Base-by-base conservation (phyloP, 208 protist genomes). In the Porcisia hertigi region DNA sequence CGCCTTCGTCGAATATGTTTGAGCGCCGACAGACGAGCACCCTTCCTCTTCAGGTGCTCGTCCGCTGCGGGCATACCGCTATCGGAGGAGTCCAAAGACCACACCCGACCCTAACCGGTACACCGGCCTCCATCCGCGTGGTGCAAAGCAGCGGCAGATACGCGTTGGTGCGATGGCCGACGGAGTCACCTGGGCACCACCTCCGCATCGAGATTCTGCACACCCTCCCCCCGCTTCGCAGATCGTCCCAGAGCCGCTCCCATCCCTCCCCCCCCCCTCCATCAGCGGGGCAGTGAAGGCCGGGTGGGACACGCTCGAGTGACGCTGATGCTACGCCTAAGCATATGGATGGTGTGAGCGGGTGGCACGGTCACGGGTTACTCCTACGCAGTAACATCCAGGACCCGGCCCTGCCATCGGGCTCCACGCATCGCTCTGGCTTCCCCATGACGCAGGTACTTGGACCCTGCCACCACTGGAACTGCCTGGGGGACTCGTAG, bases 91-190 rank as follows among this genome's bases (percentile, higher is more conserved):
- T 49, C 45, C 9, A 3, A 49, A 12, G 7, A 49, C 7, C 45
- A 49, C 45, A 49, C 45, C 45, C 45, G 45, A 49, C 9, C 9
- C 45, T 9, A 9, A 57, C 23, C 12, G 43, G 45, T 49, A 49
- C 45, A 49, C 45, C 7, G 7, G 45, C 45, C 9, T 49, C 45
- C 45, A 70, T 11, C n/a, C 47, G 25, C 47, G 43, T 55, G 45
- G 45, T 49, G 65, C 25, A 70, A 8, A 30, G 47, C 3, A 70
- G 47, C 65, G 30, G 30, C 65, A 70, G 30, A 70, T 30, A 70
- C 23, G 47, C n/a, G 43, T n/a, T 52, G 45, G 45, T 3, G 45
- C 45, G 9, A 9, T 49, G 45, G 45, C 45, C 45, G 45, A 55
- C 30, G 3, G 47, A 70, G 43, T 3, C n/a, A 70, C 41, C 23